Evolutionary conservation across 2,329 filamentous ascomycete species (phyloP).

Genomic region (Diaporthe eres): DNA sequence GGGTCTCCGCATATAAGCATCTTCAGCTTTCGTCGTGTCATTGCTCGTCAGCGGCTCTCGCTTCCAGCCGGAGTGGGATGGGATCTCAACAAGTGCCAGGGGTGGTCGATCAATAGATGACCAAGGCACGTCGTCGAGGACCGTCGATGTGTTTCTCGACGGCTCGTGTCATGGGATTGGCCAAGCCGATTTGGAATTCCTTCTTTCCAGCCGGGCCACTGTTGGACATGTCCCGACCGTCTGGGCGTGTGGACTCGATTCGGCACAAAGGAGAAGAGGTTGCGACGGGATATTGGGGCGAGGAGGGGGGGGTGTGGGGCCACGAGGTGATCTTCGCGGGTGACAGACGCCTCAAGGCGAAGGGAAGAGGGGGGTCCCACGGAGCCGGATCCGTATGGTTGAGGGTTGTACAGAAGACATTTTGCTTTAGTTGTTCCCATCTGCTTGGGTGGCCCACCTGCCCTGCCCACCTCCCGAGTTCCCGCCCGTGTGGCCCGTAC

Average conservation of each 20-base stretch:
- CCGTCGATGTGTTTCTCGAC: constrained; percentile 25
- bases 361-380: constrained; percentile 20
- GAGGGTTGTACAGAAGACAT: constrained; percentile 35
- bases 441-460: neutral
- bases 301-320: constrained; percentile 23
- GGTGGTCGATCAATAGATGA: constrained; percentile 30
- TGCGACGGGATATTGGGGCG: constrained; percentile 28
- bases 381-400: constrained; percentile 33
- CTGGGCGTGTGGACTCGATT: constrained; percentile 32
- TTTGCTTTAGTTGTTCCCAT: constrained; percentile 18
- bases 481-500: constrained; percentile 3
- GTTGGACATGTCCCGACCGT: constrained; percentile 38
- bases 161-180: constrained; percentile 36
- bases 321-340: constrained; percentile 37
- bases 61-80: constrained; percentile 20
- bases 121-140: constrained; percentile 29
- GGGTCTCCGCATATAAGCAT: constrained; percentile 33
- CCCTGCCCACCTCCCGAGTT: constrained; percentile 4
- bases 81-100: constrained; percentile 24
- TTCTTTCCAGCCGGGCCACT: constrained; percentile 30
- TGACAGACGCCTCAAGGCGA: constrained; percentile 41
- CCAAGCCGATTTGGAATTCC: constrained; percentile 40
- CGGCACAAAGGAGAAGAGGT: constrained; percentile 25
- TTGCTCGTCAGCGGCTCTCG: constrained; percentile 22
- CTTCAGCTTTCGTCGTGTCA: constrained; percentile 36